These are phyloP conservation scores for Colletotrichum tamarilloi DNA, from an alignment of 2,329 filamentous ascomycete genomes.

Conservation along the genomic window DNA sequence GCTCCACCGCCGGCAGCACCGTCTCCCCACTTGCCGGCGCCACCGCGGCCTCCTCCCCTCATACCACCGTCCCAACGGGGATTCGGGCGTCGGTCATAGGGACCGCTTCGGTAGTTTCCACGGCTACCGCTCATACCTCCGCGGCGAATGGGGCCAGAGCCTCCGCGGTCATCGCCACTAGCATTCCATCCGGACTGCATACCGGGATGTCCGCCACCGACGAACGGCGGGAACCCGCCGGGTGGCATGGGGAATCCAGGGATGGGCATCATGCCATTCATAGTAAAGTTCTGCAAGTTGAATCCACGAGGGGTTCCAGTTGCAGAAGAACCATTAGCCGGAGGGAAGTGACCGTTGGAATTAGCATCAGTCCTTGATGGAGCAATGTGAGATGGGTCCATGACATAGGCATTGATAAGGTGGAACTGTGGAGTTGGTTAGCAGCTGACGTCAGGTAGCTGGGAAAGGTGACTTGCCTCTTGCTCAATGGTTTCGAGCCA, in stretches of 20 bases:
- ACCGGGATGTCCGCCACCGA: slow-evolving; percentile 60
- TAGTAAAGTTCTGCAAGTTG: slow-evolving; percentile 79
- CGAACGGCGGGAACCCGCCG: slow-evolving; percentile 64
- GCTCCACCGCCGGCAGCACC: slow-evolving; percentile 78
- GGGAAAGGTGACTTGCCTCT: slow-evolving; percentile 73
- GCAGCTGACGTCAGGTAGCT: slow-evolving; percentile 26
- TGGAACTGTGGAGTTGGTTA: slow-evolving; percentile 71
- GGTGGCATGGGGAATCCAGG: slow-evolving; percentile 66
- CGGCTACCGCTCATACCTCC: slow-evolving; percentile 65
- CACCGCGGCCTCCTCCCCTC: slow-evolving; percentile 61
- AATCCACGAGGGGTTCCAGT: slow-evolving; percentile 92
- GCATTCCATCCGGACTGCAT: slow-evolving; percentile 60
- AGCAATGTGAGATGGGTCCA: slow-evolving; percentile 94
- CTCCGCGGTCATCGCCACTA: slow-evolving; percentile 66
- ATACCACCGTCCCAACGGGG: slow-evolving; percentile 63
- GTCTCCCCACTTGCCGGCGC: slow-evolving; percentile 75
- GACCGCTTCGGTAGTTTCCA: slow-evolving; percentile 73
- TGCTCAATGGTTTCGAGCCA: slow-evolving; percentile 85
- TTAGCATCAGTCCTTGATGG: slow-evolving; percentile 94
- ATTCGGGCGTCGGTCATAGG: slow-evolving; percentile 77
- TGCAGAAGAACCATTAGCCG: slow-evolving; percentile 78
- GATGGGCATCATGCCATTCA: slow-evolving; percentile 69
- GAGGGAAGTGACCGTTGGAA: slow-evolving; percentile 94
- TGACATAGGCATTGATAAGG: slow-evolving; percentile 92
- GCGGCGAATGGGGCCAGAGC: slow-evolving; percentile 75